Base-by-base conservation (phyloP, 805 yeast species). In the Jamesozyma piceae region DNA sequence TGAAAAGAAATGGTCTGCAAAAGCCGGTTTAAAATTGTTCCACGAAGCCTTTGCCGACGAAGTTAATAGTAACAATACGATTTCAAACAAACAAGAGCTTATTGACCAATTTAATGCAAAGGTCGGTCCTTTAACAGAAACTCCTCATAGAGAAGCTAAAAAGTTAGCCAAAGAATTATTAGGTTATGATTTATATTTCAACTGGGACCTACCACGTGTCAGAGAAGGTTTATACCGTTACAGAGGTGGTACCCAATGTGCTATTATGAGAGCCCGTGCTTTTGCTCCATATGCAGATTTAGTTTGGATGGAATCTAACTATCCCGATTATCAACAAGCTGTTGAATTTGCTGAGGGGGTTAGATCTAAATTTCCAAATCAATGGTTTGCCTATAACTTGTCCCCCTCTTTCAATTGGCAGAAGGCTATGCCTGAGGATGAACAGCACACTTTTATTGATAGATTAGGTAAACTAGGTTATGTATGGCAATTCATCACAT, bases 371-470 rank as follows among this genome's bases (percentile, higher is more conserved):
- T 83, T 64, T 68, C 97, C 97, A 53, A 74, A 84, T 51, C 89
- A 90, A 68, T 89, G 97, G 97, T 75, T 90, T 54, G 94, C 97
- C 41, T 90, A 90, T 74, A 90, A 90, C 75, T 73, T 90, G 65
- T 87, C 96, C 26, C 97, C 97, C 52, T 86, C 95, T 5, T 90
- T 90, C 80, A 90, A 90, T 77, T 90, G 97, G 97, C 86, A 87
- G 65, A 78, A 79, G 50, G 96, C 97, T 43, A 86, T 90, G 96
- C 69, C 82, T 41, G 69, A 82, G 21, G 73, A 74, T 38, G 96
- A 90, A 59, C 96, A 89, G 71, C 83, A 81, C 64, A 83, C 96
- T 38, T 90, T 87, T 67, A 90, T 90, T 65, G 67, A 76, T 62
- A 78, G 95, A 64, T 77, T 90, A 48, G 94, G 82, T 49, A 73